These are phyloP conservation scores for Avena eriantha DNA, from an alignment of 176 grass and related monocot genomes.

Conservation along the genomic window DNA sequence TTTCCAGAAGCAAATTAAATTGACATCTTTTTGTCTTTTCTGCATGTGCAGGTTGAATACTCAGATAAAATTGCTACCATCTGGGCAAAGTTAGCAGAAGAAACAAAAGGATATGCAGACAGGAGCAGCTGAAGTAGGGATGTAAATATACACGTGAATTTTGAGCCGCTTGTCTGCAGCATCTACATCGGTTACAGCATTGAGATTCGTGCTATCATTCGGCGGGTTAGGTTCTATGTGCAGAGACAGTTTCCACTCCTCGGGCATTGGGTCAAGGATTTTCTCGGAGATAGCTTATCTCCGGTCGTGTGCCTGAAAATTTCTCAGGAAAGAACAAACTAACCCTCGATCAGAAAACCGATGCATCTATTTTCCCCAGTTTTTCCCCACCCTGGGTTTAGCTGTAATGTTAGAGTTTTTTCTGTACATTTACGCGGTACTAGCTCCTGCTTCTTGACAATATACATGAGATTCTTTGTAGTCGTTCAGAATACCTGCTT, in stretches of 20 bases:
- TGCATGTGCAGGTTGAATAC: constrained; percentile 56
- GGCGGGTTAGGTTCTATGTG: constrained; percentile 15
- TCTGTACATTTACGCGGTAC: constrained; percentile 35
- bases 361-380: not conserved
- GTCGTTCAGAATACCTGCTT: not conserved
- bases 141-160: constrained; percentile 50
- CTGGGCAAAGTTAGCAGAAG: constrained; percentile 83
- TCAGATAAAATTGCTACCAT: constrained; percentile 65
- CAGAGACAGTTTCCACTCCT: constrained; percentile 22
- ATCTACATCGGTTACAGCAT: constrained; percentile 21
- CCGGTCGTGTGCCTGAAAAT: constrained; percentile 15
- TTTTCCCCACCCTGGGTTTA: constrained; percentile 16
- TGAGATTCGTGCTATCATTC: constrained; percentile 33
- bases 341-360: not conserved
- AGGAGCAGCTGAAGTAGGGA: constrained; percentile 49
- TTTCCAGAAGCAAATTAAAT: not conserved
- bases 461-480: constrained; percentile 1
- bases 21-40: constrained; percentile 12
- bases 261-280: not conserved
- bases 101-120: constrained; percentile 59
- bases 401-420: constrained; percentile 37
- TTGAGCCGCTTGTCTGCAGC: constrained; percentile 28
- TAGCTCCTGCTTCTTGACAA: constrained; percentile 4
- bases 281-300: constrained; percentile 34
- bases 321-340: constrained; percentile 11